phyloP scores from a whole-genome alignment of 1,284 basidiomycete species.

The Leccinum solheimii region DNA sequence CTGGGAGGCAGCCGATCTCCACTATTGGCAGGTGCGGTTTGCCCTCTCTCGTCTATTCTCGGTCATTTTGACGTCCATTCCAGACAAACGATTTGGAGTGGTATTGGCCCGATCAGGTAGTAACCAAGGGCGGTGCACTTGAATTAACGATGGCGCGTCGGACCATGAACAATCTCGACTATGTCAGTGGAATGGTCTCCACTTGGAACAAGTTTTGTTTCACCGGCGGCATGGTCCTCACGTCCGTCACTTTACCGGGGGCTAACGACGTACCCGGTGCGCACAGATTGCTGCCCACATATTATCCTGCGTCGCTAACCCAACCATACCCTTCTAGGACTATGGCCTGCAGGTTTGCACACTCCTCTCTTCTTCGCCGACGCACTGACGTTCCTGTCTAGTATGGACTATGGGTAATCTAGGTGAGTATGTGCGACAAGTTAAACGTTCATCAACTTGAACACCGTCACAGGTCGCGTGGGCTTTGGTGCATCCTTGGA shows the following conservation, averaged over 20 bases:
- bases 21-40: conserved; percentile 38
- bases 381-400: conserved; percentile 19
- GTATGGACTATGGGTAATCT: conserved; percentile 70
- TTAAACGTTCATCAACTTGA: neutral
- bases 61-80: conserved; percentile 1
- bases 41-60: neutral
- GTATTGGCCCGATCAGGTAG: conserved; percentile 80
- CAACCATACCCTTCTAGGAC: conserved; percentile 17
- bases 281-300: conserved; percentile 46
- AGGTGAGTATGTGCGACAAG: conserved; percentile 32
- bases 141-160: conserved; percentile 75
- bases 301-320: conserved; percentile 21
- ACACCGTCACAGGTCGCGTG: conserved; percentile 40
- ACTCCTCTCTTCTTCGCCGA: neutral
- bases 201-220: conserved; percentile 96
- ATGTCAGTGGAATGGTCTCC: conserved; percentile 69
- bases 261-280: conserved; percentile 51
- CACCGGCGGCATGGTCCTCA: conserved; percentile 78
- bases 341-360: conserved; percentile 37
- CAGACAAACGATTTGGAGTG: conserved; percentile 61
- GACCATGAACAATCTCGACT: conserved; percentile 72
- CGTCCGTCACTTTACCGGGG: conserved; percentile 82
- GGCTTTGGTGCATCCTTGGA: conserved; percentile 65
- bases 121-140: conserved; percentile 76
- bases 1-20: conserved; percentile 57